phyloP scores from a whole-genome alignment of 2,329 filamentous ascomycete genomes.

The Lasiodiplodia citricola region DNA sequence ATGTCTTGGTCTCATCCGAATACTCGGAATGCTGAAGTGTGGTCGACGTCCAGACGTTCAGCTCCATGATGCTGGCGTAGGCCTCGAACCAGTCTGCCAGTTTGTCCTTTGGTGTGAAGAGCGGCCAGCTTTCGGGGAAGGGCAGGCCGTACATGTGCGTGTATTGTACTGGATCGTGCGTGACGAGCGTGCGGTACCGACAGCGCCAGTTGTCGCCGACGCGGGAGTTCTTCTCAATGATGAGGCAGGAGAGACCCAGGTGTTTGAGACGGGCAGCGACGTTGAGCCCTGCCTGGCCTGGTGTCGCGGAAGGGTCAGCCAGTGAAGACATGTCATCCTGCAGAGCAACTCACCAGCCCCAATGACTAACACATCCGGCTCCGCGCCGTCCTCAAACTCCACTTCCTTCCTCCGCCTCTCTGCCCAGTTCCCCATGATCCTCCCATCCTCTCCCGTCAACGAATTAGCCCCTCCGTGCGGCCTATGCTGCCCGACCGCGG shows the following conservation, averaged over 20 bases:
- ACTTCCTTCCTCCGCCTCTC: conserved; percentile 43
- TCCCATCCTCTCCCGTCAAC: conserved; percentile 56
- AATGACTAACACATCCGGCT: conserved; percentile 67
- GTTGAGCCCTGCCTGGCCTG: conserved; percentile 39
- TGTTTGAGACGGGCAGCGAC: conserved; percentile 47
- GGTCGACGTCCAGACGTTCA: conserved; percentile 69
- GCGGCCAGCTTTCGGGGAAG: conserved; percentile 70
- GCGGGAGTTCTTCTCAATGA: conserved; percentile 52
- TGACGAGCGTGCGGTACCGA: conserved; percentile 61
- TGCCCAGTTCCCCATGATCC: conserved; percentile 56
- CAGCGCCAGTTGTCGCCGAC: conserved; percentile 58
- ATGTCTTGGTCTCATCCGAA: conserved; percentile 56
- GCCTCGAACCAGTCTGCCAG: conserved; percentile 71
- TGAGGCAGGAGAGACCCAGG: conserved; percentile 46
- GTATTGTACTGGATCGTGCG: conserved; percentile 69
- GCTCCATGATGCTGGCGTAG: conserved; percentile 67
- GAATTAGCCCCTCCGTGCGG: conserved; percentile 68
- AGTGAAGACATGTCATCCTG: neutral
- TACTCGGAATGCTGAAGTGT: conserved; percentile 56
- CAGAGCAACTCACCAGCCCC: conserved; percentile 42
- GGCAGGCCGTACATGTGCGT: conserved; percentile 62
- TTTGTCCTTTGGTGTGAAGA: conserved; percentile 76
- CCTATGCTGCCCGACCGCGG: conserved; percentile 54
- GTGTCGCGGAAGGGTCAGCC: neutral
- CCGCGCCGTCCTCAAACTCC: conserved; percentile 39